Evolutionary conservation across 345 rosid species (phyloP), one percentile per base, ranked within the genome.

Genomic region (Aegle marmelos): DNA sequence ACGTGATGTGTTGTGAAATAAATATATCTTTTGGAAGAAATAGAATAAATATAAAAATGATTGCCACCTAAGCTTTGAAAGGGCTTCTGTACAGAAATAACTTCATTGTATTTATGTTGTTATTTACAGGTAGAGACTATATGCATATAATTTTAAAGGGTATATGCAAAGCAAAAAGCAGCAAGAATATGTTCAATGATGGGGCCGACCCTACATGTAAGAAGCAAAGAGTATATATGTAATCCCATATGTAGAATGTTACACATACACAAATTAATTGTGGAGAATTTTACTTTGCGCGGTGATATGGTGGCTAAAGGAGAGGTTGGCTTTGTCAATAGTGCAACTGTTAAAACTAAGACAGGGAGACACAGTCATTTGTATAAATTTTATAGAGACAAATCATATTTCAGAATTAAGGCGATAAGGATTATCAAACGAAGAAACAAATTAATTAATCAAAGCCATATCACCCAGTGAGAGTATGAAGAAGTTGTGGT

Each of bases 161-260:
- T 79, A 27, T 53, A 76, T 36, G 34, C 34, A 48, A 76, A 78
- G 34, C 24, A 70, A 76, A 75, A 80, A 83, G 76, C 66, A 74
- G 33, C 56, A 66, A 76, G 58, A 76, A 27, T 53, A 33, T 63
- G 74, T 77, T 63, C 48, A 81, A 75, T 79, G 73, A 61, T 60
- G 50, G 50, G 50, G 17, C 50, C 50, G 16, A 10, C 3, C 50
- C 50, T 13, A 13, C 3, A 45, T 45, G 50, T 13, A 45, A 11
- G 50, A 45, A 5, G 16, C 50, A 45, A 45, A 45, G 50, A 45
- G 50, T 45, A 11, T 21, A 59, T 74, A 31, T 80, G 54, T 53
- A 66, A 45, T 50, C 37, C 72, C 33, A 69, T 57, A 63, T 28
- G 69, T 77, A 33, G 83, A 80, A 75, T 82, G 80, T 75, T 77